phyloP scores from a whole-genome alignment of 108 stramenopile species.

The Nitzschia inconspicua region DNA sequence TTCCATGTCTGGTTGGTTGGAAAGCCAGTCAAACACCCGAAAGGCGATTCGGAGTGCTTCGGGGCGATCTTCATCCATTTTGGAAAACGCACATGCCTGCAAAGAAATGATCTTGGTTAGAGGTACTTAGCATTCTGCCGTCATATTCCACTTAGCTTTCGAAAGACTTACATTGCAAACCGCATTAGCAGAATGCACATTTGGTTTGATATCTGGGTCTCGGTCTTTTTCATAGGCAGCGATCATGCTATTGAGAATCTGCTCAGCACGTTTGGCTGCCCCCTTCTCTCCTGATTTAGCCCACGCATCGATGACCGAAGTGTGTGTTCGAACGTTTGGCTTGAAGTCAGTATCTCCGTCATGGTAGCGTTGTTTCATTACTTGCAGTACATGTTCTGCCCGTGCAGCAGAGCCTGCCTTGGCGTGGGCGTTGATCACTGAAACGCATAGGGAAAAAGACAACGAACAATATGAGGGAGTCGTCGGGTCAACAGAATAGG shows the following conservation, averaged over 20 bases:
- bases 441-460: no score
- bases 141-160: no score
- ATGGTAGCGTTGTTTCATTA: constrained; percentile 52
- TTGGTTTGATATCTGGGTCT: constrained; percentile 62
- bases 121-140: not conserved
- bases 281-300: constrained; percentile 52
- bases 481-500: constrained; percentile 41
- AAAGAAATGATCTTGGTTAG: not conserved
- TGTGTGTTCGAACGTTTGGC: constrained; percentile 49
- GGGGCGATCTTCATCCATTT: constrained; percentile 38
- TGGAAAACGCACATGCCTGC: constrained; percentile 75
- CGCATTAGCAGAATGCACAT: constrained; percentile 67
- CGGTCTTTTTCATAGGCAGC: constrained; percentile 34
- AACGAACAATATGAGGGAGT: not conserved
- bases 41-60: constrained; percentile 78
- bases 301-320: constrained; percentile 63
- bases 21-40: constrained; percentile 80
- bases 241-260: constrained; percentile 54
- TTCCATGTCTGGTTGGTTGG: constrained; percentile 59
- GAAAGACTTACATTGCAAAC: constrained; percentile 65
- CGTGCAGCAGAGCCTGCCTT: constrained; percentile 56
- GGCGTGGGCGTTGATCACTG: constrained; percentile 72
- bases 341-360: constrained; percentile 63
- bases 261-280: constrained; percentile 42
- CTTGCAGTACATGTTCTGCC: constrained; percentile 57